Conservation (phyloP, 169 alveolate species). For the Eimeria tenella region DNA sequence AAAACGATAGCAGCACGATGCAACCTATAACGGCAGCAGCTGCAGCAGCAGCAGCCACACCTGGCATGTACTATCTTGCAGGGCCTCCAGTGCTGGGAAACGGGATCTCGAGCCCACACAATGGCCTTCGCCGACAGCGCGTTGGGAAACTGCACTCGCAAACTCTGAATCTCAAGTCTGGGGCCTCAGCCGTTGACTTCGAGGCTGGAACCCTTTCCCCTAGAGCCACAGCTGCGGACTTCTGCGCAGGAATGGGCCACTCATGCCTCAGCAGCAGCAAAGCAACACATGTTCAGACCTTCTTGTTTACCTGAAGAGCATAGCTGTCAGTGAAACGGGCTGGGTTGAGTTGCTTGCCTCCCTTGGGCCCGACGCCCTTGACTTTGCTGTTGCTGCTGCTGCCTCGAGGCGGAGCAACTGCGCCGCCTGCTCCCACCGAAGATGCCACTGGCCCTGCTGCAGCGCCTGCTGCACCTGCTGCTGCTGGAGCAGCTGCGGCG, state of each 20-base stretch:
- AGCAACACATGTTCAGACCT: not conserved
- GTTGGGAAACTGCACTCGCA: conserved; percentile 74
- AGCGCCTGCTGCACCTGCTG: conserved; percentile 35
- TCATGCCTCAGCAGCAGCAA: not conserved
- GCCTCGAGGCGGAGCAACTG: conserved; percentile 3
- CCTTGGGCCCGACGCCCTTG: conserved; percentile 46
- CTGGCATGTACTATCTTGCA: conserved; percentile 78
- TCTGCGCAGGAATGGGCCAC: not conserved
- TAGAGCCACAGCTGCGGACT: not conserved
- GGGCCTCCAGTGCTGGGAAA: conserved; percentile 58
- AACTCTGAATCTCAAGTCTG: conserved; percentile 20
- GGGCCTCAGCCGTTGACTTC: conserved; percentile 16
- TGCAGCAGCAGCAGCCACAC: conserved; percentile 61
- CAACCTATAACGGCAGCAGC: conserved; percentile 16
- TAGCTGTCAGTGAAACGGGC: conserved; percentile 61
- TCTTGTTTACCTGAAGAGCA: conserved; percentile 42
- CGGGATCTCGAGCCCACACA: conserved; percentile 76
- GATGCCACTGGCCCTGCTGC: not conserved
- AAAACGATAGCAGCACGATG: not conserved
- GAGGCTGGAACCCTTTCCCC: not conserved
- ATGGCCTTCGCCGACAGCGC: conserved; percentile 80
- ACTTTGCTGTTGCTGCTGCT: conserved; percentile 51
- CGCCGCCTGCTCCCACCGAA: not conserved
- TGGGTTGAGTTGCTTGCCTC: conserved; percentile 53
- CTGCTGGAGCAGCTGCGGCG: conserved; percentile 4